A percentile compares a stretch with the other conserved stretches of the same genome.
These are phyloP conservation scores for Stachybotrys chlorohalonatus DNA, from an alignment of 2,329 filamentous ascomycete species.

Conservation along the genomic window DNA sequence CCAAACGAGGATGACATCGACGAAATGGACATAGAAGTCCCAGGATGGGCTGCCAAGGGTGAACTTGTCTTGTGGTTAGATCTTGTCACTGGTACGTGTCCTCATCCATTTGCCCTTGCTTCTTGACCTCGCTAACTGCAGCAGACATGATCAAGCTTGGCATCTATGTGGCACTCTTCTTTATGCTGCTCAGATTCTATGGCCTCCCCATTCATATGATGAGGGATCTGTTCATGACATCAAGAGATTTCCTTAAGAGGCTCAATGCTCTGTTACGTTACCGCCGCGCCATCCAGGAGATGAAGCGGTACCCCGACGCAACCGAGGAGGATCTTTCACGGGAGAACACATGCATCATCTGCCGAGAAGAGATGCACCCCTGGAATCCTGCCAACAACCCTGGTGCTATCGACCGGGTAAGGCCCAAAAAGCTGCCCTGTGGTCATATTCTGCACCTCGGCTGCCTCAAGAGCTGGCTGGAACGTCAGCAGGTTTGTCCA, in stretches of 20 bases:
- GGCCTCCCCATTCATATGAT: slow-evolving; percentile 95
- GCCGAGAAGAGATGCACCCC: slow-evolving; percentile 86
- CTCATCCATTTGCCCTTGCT: not conserved
- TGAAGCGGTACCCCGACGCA: slow-evolving; percentile 91
- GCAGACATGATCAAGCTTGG: slow-evolving; percentile 82
- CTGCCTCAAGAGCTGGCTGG: slow-evolving; percentile 93
- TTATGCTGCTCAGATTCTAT: slow-evolving; percentile 87
- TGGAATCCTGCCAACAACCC: slow-evolving; percentile 52
- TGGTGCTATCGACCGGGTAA: slow-evolving; percentile 71
- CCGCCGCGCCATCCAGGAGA: slow-evolving; percentile 82
- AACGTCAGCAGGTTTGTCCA: slow-evolving; percentile 93
- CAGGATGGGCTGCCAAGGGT: slow-evolving; percentile 93
- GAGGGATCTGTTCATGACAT: slow-evolving; percentile 88
- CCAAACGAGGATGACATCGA: slow-evolving; percentile 69
- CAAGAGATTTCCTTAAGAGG: slow-evolving; percentile 82
- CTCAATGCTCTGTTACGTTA: slow-evolving; percentile 86
- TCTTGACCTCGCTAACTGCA: slow-evolving; percentile 7
- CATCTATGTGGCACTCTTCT: slow-evolving; percentile 87
- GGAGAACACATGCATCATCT: slow-evolving; percentile 96
- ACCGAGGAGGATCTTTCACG: slow-evolving; percentile 74
- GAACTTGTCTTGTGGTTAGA: slow-evolving; percentile 87
- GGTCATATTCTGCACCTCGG: slow-evolving; percentile 92
- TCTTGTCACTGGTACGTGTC: slow-evolving; percentile 60
- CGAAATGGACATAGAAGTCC: slow-evolving; percentile 89
- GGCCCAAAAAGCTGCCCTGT: slow-evolving; percentile 93